Conservation (phyloP, 805 yeast species). For the Cyberlindnera nakhonratchasimensis region DNA sequence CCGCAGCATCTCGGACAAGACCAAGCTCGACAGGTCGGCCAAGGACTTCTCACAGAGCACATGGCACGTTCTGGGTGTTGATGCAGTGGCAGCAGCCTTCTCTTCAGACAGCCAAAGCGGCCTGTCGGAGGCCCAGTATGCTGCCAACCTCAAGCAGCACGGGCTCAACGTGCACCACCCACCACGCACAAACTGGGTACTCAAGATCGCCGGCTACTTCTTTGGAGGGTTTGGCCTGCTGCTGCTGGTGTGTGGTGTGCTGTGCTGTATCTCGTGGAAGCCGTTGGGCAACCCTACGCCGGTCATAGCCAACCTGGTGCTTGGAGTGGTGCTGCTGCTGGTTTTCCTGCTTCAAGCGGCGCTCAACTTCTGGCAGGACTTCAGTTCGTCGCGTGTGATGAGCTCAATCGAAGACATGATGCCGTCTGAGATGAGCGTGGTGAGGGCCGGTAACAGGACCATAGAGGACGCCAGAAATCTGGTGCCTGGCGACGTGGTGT, state of each 20-base stretch:
- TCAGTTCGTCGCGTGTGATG: conserved; percentile 45
- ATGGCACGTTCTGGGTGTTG: conserved; percentile 32
- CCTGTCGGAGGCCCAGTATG: conserved; percentile 18
- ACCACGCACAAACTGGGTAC: conserved; percentile 34
- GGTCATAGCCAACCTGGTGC: conserved; percentile 39
- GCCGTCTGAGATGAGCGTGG: conserved; percentile 36
- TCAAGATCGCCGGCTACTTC: conserved; percentile 36
- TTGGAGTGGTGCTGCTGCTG: conserved; percentile 39
- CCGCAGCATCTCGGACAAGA: conserved; percentile 8
- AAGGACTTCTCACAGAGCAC: conserved; percentile 29
- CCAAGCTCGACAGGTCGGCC: conserved; percentile 19
- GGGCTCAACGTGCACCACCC: conserved; percentile 39
- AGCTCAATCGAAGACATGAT: conserved; percentile 42
- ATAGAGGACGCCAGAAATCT: conserved; percentile 33
- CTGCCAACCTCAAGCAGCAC: conserved; percentile 16
- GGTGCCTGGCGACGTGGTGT: conserved; percentile 45
- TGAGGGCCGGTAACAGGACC: conserved; percentile 33
- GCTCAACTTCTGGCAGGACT: conserved; percentile 46
- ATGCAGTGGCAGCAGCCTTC: conserved; percentile 26
- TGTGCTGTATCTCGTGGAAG: conserved; percentile 43
- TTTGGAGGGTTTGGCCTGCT: conserved; percentile 49
- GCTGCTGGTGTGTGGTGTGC: conserved; percentile 39
- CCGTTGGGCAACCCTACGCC: conserved; percentile 46
- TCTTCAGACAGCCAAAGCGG: conserved; percentile 26
- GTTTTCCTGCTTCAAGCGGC: conserved; percentile 41